A percentile compares a stretch with the other conserved stretches of the same genome.
Evolutionary conservation across 2,329 filamentous ascomycete genomes (phyloP).

Genomic region (Colletotrichum neosansevieriae): DNA sequence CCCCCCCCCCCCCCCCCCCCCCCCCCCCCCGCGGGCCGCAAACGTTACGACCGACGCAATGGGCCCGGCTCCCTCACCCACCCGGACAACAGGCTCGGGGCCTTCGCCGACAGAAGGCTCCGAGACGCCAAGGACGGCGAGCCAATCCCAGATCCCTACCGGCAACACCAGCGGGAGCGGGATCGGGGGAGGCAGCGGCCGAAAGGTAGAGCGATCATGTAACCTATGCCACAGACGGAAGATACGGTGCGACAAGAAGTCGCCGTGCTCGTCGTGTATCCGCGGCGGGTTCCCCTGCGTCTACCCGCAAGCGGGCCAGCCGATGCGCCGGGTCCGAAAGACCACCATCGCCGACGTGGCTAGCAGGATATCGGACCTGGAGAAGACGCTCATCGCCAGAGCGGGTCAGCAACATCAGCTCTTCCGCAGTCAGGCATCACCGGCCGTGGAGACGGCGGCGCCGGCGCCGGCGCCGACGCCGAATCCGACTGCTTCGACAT

Average conservation of each 20-base stretch:
- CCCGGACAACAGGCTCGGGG: not conserved
- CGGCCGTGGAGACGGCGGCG: not conserved
- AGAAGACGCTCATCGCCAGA: slow-evolving; percentile 45
- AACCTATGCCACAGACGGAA: slow-evolving; percentile 48
- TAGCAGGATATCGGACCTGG: slow-evolving; percentile 50
- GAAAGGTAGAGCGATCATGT: slow-evolving; percentile 47
- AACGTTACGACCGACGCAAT: not conserved
- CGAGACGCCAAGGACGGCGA: slow-evolving; percentile 5
- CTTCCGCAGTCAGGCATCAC: not conserved
- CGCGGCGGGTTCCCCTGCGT: slow-evolving; percentile 46
- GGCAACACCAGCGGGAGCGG: not conserved
- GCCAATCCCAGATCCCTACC: not conserved
- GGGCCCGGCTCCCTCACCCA: slow-evolving; percentile 6
- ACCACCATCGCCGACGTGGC: slow-evolving; percentile 50
- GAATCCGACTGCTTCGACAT: not conserved
- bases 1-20: too few species aligned
- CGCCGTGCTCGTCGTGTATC: slow-evolving; percentile 46
- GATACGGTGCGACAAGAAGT: slow-evolving; percentile 48
- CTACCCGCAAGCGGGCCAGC: slow-evolving; percentile 46
- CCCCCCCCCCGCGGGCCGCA: too few species aligned
- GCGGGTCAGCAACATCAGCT: slow-evolving; percentile 2
- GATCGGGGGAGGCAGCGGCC: slow-evolving; percentile 1
- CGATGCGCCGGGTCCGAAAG: slow-evolving; percentile 44
- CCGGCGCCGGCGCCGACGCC: not conserved
- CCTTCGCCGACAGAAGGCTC: not conserved